Evolutionary conservation across 805 yeast genomes (phyloP).

Genomic region (Blastobotrys terrestris): DNA sequence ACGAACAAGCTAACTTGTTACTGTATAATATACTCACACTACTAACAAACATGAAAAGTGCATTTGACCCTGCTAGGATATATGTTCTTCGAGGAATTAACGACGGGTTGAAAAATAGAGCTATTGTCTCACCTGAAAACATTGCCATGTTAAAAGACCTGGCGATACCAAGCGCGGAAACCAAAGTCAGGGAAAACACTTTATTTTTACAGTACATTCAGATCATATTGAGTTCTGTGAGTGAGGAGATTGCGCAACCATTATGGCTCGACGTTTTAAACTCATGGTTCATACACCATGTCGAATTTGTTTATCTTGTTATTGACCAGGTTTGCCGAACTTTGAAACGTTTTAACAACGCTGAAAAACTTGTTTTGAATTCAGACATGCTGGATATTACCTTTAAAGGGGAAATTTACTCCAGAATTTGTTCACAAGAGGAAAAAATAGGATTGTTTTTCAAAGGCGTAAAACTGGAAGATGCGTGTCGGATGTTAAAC

Average conservation of each 20-base stretch:
- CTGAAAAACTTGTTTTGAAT: neutral
- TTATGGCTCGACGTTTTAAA: constrained; percentile 2
- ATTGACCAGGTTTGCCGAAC: neutral
- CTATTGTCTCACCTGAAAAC: neutral
- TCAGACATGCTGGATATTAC: neutral
- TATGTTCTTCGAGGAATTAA: constrained; percentile 49
- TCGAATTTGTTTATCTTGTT: neutral
- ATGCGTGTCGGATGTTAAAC: neutral
- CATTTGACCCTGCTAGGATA: constrained; percentile 67
- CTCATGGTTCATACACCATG: neutral
- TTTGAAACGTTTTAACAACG: neutral
- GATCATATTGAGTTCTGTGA: constrained; percentile 7
- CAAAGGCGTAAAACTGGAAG: neutral
- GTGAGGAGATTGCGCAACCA: neutral
- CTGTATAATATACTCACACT: constrained; percentile 37
- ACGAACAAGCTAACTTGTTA: constrained; percentile 25
- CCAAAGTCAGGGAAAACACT: constrained; percentile 14
- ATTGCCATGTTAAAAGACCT: constrained; percentile 28
- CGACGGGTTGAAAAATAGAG: neutral
- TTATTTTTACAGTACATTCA: constrained; percentile 9
- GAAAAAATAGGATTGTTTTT: neutral
- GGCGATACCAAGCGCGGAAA: constrained; percentile 27
- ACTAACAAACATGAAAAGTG: constrained; percentile 41
- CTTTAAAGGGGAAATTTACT: neutral
- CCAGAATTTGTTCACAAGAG: neutral